phyloP scores from a whole-genome alignment of 495 filamentous ascomycete species.

The Penicillium pancosmium region DNA sequence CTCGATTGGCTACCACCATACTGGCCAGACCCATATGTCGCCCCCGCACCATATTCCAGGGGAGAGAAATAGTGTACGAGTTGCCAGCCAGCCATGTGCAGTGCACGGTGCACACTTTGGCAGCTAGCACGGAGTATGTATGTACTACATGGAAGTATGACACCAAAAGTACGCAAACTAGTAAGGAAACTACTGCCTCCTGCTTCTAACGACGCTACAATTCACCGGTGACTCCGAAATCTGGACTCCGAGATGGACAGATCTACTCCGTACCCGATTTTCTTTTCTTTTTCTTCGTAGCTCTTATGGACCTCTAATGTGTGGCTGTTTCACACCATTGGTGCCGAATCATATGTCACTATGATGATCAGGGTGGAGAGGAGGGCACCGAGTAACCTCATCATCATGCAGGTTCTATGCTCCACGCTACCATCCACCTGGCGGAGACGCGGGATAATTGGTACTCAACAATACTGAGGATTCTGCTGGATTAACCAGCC shows the following conservation, averaged over 20 bases:
- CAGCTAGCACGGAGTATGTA: not conserved
- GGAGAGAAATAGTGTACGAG: not conserved
- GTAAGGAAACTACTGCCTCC: not conserved
- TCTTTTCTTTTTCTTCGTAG: not conserved
- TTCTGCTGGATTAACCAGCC: not conserved
- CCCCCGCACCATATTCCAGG: conserved; percentile 8
- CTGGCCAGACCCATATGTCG: conserved; percentile 4
- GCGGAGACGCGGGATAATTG: conserved; percentile 14
- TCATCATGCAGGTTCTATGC: conserved; percentile 15
- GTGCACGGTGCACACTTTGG: conserved; percentile 14
- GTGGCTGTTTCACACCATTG: too few relatives aligned
- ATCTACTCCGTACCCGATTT: not conserved
- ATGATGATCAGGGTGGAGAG: conserved; percentile 16
- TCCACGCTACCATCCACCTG: conserved; percentile 17
- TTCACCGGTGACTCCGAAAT: conserved; percentile 15
- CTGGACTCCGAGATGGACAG: not conserved
- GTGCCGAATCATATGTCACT: conserved; percentile 9
- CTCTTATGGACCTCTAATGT: conserved; percentile 1
- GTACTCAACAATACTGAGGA: not conserved
- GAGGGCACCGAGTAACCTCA: not conserved
- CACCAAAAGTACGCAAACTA: conserved; percentile 6
- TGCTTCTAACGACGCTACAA: not conserved
- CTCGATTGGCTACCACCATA: conserved; percentile 15
- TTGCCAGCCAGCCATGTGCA: conserved; percentile 23
- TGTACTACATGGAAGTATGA: not conserved